Evolutionary conservation across 495 filamentous ascomycete species (phyloP).

Genomic region (Clavariopsis aquatica): DNA sequence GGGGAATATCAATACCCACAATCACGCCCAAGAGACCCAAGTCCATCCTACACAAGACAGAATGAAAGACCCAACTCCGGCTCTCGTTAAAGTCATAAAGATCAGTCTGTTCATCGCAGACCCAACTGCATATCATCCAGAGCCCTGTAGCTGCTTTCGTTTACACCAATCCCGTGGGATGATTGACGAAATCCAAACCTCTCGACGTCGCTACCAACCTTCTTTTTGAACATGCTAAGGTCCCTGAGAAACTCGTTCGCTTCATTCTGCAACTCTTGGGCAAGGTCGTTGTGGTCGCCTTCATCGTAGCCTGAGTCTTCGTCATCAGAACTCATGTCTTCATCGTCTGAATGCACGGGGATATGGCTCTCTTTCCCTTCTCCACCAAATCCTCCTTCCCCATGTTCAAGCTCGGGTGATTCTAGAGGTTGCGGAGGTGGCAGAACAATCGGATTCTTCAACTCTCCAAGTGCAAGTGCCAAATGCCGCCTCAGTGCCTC

Average conservation of each 20-base stretch:
- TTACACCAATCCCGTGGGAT: conserved; percentile 18
- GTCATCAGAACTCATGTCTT: conserved; percentile 40
- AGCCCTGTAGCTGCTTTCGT: background rate
- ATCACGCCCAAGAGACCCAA: background rate
- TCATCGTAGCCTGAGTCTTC: conserved; percentile 52
- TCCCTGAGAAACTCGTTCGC: conserved; percentile 59
- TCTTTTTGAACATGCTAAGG: conserved; percentile 76
- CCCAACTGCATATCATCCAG: background rate
- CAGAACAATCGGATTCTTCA: conserved; percentile 84
- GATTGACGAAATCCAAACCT: conserved; percentile 48
- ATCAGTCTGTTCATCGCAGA: background rate
- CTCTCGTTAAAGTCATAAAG: conserved; percentile 9
- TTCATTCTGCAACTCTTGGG: conserved; percentile 53
- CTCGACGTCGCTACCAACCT: conserved; percentile 74
- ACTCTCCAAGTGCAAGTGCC: conserved; percentile 77
- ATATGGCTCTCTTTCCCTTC: conserved; percentile 41
- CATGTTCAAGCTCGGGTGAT: conserved; percentile 11
- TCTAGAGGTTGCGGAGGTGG: conserved; percentile 34
- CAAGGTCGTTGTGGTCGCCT: conserved; percentile 43
- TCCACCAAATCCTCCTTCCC: conserved; percentile 23
- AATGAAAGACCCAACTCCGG: background rate
- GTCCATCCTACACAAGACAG: background rate
- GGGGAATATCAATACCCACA: background rate
- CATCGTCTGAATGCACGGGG: conserved; percentile 39
- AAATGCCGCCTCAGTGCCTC: conserved; percentile 84